Conservation (phyloP, 805 yeast species). For the Wickerhamomyces xylosicus region DNA sequence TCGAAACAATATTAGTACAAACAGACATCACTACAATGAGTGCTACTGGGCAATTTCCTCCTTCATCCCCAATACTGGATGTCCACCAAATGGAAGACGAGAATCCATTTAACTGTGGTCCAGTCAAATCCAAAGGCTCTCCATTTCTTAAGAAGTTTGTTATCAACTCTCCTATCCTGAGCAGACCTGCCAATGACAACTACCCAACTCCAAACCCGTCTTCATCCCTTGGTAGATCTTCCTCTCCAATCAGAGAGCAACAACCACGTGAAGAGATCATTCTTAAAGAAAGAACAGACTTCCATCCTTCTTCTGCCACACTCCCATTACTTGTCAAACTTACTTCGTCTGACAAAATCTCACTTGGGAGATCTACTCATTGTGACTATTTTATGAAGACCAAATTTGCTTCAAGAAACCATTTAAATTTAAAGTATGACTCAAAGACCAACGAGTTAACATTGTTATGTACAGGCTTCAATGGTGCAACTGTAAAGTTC, state of each 20-base stretch:
- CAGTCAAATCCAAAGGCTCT: conserved; percentile 2
- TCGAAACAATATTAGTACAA: too few species aligned
- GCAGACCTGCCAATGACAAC: conserved; percentile 14
- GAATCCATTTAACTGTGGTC: conserved; percentile 12
- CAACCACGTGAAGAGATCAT: neutral
- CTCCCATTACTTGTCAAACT: neutral
- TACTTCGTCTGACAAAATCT: conserved; percentile 10
- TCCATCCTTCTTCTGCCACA: neutral
- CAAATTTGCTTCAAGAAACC: conserved; percentile 59
- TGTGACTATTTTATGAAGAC: conserved; percentile 35
- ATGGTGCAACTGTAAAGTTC: conserved; percentile 62
- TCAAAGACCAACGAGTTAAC: conserved; percentile 30
- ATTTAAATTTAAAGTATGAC: conserved; percentile 40
- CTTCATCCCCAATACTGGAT: conserved; percentile 27
- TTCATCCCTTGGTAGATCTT: conserved; percentile 34
- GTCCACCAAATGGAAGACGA: conserved; percentile 6
- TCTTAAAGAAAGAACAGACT: neutral
- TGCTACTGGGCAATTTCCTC: conserved; percentile 21
- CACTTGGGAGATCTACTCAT: conserved; percentile 51
- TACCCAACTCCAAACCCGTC: conserved; percentile 75
- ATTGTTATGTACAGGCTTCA: conserved; percentile 70
- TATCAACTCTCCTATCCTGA: conserved; percentile 16
- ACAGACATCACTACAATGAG: neutral
- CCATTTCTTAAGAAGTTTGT: conserved; percentile 9
- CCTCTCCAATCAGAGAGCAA: conserved; percentile 21